These are phyloP conservation scores for Anthoceros angustus DNA, from an alignment of 225 moss, liverwort and hornwort genomes.

Conservation along the genomic window DNA sequence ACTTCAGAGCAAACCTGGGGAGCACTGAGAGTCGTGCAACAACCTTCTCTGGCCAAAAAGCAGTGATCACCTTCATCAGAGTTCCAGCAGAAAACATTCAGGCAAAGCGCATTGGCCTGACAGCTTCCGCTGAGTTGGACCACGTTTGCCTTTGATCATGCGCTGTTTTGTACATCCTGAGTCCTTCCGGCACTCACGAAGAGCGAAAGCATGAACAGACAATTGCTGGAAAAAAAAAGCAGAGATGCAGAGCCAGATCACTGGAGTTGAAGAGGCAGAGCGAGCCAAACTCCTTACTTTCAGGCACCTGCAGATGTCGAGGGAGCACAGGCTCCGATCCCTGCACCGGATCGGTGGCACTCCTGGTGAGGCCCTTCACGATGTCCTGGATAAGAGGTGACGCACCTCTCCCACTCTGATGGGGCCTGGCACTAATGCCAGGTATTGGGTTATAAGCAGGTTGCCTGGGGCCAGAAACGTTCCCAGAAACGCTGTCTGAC, in stretches of 20 bases:
- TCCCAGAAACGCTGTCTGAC: background rate
- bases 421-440: background rate
- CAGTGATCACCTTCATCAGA: constrained; percentile 5
- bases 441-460: background rate
- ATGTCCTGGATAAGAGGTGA: background rate
- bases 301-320: background rate
- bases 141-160: no score
- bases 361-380: background rate
- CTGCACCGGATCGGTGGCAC: background rate
- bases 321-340: background rate
- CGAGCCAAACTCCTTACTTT: background rate
- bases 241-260: no score
- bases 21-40: constrained; percentile 50
- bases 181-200: no score
- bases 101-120: background rate
- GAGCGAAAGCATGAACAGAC: no score
- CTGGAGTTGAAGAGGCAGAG: no score
- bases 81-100: background rate
- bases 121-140: no score
- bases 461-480: background rate
- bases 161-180: no score
- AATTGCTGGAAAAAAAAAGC: no score
- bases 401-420: background rate
- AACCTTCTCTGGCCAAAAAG: constrained; percentile 33
- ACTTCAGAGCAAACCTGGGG: constrained; percentile 61